Evolutionary conservation across 2,329 filamentous ascomycete species (phyloP), one percentile per base, ranked within the genome.

Genomic region (Xylariaceae sp.): DNA sequence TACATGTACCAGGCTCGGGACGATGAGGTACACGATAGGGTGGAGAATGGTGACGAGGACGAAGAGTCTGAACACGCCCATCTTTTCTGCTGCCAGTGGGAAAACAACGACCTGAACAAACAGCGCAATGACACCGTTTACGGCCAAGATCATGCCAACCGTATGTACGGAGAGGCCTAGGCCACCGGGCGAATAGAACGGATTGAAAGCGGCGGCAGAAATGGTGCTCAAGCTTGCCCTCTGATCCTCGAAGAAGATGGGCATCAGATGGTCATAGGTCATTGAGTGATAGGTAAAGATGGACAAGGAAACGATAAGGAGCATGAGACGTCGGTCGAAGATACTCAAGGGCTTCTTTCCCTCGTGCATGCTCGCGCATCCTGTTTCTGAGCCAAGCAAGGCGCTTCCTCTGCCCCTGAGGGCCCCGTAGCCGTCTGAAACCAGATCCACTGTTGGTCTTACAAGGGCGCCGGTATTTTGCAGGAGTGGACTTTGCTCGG

Each of bases 231-330:
- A 70, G 30, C 74, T 71, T 62, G 74, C 76, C 35, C 83, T 82
- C 47, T 86, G 81, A 67, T 96, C 92, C 72, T 97, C 92, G 55
- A 96, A 85, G 75, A 96, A 97, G 61, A 97, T 96, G 6, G 92
- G 92, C 56, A 96, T 80, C 0, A 97, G 82, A 71, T 96, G 90
- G 70, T 97, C 93, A 74, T 90, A 97, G 0, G 89, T 92, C 92
- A 97, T 97, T 44, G 88, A 91, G 75, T 97, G 92, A 72, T 96
- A 96, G 3, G 91, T 94, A 76, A 96, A 96, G 64, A 97, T 90
- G 50, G 88, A 90, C 52, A 97, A 77, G 1, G 92, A 88, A n/a
- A 91, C 70, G 45, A 94, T 85, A 56, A 96, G 83, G 73, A 89
- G 86, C 65, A 89, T 78, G 61, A 96, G 86, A 47, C 82, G 83